A percentile compares a stretch with the other conserved stretches of the same genome.
These are phyloP conservation scores for Rugonectria rugulosa DNA, from an alignment of 2,329 filamentous ascomycete genomes.

Conservation along the genomic window DNA sequence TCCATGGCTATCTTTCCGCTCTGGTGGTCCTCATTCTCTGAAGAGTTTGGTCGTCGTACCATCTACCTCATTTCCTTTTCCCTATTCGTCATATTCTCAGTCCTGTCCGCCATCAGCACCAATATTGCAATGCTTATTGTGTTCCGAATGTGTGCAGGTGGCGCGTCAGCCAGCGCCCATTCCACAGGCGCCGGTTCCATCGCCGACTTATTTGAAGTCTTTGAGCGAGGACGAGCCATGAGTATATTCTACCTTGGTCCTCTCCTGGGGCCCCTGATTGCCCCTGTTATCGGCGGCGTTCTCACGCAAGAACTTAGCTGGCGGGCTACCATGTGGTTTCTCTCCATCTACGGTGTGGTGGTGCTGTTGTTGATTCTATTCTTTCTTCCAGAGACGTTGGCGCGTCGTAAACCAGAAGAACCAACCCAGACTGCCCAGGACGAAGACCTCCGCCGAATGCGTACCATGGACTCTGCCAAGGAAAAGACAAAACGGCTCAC, in stretches of 20 bases:
- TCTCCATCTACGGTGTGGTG: constrained; percentile 72
- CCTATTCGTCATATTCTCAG: constrained; percentile 75
- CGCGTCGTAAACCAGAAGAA: constrained; percentile 40
- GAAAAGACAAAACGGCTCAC: constrained; percentile 62
- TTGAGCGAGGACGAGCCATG: constrained; percentile 81
- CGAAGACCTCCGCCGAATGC: constrained; percentile 53
- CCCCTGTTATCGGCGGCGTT: constrained; percentile 79
- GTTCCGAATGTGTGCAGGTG: constrained; percentile 77
- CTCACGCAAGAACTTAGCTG: constrained; percentile 75
- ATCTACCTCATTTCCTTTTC: constrained; percentile 80
- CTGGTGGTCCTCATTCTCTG: constrained; percentile 87
- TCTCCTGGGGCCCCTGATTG: constrained; percentile 75
- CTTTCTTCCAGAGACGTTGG: constrained; percentile 71
- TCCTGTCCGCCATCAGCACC: constrained; percentile 72
- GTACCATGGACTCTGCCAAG: constrained; percentile 69
- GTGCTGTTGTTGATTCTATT: constrained; percentile 65
- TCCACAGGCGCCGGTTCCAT: constrained; percentile 86
- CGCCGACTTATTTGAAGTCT: constrained; percentile 79
- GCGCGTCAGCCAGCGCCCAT: constrained; percentile 81
- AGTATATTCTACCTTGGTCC: constrained; percentile 83
- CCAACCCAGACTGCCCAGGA: background rate
- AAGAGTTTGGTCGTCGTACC: constrained; percentile 74
- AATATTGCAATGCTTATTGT: constrained; percentile 80
- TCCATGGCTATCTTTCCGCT: constrained; percentile 84
- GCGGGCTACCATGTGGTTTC: constrained; percentile 81